Conservation (phyloP, 208 protist species). For the Acanthamoeba royreba region DNA sequence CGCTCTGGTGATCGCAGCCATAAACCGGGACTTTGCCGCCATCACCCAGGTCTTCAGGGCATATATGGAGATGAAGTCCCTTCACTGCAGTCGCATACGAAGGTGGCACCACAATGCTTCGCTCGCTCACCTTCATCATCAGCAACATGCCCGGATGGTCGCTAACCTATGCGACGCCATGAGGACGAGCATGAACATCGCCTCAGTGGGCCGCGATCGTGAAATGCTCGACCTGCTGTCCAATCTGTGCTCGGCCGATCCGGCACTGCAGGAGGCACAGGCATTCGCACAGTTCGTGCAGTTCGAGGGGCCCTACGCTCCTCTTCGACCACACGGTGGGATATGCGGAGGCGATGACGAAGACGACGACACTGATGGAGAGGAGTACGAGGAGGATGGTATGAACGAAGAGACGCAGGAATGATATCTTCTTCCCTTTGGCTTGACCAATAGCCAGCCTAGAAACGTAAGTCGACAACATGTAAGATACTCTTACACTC, state of each 20-base stretch:
- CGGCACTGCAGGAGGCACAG: not conserved
- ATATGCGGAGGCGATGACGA: not conserved
- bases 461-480: not conserved
- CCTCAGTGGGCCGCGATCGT: not conserved
- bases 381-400: not conserved
- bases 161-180: not conserved
- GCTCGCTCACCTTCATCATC: not conserved
- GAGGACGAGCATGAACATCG: not conserved
- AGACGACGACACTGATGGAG: not conserved
- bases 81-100: not conserved
- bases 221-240: not conserved
- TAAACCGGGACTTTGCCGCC: not conserved
- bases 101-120: not conserved
- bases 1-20: not conserved
- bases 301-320: not conserved
- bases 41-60: not conserved
- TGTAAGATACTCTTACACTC: too few species aligned
- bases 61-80: not conserved
- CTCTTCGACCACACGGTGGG: not conserved
- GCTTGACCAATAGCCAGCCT: too few species aligned
- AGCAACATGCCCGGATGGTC: not conserved
- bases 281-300: not conserved
- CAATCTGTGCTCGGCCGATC: not conserved
- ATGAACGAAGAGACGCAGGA: not conserved
- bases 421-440: too few species aligned